Percentiles rank a stretch among this genome's conserved stretches.
Evolutionary conservation across 2,329 filamentous ascomycete species (phyloP).

Genomic region (Sporothrix schenckii): DNA sequence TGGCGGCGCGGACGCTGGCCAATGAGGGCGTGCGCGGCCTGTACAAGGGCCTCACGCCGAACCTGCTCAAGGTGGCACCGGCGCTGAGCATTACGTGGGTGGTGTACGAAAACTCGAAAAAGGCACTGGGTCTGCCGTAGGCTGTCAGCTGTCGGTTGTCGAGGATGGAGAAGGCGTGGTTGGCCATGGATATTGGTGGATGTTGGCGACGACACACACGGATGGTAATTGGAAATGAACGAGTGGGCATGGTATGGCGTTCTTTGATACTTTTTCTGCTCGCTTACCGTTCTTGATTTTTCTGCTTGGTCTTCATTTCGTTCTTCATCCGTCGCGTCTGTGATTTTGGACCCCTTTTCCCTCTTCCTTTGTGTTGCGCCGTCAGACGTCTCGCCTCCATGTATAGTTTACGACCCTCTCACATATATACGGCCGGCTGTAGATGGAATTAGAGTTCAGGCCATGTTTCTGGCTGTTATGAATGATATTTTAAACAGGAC

Average conservation of each 20-base stretch:
- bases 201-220: background rate
- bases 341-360: background rate
- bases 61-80: slow-evolving; percentile 92
- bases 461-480: background rate
- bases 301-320: background rate
- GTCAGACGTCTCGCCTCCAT: slow-evolving; percentile 8
- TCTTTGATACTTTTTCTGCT: background rate
- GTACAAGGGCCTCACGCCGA: slow-evolving; percentile 94
- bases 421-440: slow-evolving; percentile 14
- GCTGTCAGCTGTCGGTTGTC: no score
- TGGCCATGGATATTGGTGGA: background rate
- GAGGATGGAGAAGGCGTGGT: background rate
- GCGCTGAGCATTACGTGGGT: slow-evolving; percentile 95
- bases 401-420: slow-evolving; percentile 10
- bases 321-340: background rate
- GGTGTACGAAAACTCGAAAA: slow-evolving; percentile 89
- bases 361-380: background rate
- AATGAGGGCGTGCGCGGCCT: slow-evolving; percentile 83
- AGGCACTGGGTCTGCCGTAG: slow-evolving; percentile 60
- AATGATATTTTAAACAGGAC: background rate
- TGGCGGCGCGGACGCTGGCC: slow-evolving; percentile 77
- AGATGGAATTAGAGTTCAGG: background rate
- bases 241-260: slow-evolving; percentile 24
- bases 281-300: background rate
- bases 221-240: background rate